Conservation (phyloP, 2,329 filamentous ascomycete genomes). For the Ascochyta clinopodiicola region DNA sequence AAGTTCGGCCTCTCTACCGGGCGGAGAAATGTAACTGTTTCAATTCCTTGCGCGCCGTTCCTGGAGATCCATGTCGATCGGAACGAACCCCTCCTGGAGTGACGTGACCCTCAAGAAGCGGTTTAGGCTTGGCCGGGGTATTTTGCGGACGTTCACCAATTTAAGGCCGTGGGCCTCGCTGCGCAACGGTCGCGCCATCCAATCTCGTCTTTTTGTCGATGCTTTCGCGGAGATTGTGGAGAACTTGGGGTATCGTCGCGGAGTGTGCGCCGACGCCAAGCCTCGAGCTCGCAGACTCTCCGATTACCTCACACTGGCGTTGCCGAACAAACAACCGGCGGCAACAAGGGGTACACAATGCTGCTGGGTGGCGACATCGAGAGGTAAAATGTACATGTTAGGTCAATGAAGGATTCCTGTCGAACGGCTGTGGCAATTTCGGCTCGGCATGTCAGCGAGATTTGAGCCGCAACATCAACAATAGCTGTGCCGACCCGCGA, state of each 20-base stretch:
- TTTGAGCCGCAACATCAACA: background rate
- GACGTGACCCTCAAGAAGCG: slow-evolving; percentile 11
- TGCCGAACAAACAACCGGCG: background rate
- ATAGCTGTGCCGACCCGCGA: background rate
- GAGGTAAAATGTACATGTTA: background rate
- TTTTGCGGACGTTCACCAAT: slow-evolving; percentile 2
- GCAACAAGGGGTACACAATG: background rate
- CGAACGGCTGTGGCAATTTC: background rate
- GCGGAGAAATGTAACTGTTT: slow-evolving; percentile 28
- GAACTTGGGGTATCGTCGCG: slow-evolving; percentile 14
- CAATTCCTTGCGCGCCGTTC: slow-evolving; percentile 12
- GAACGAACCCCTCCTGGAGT: slow-evolving; percentile 11
- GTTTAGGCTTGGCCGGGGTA: slow-evolving; percentile 1
- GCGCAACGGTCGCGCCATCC: slow-evolving; percentile 11
- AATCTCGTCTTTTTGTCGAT: slow-evolving; percentile 1
- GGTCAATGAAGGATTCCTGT: background rate
- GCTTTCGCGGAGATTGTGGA: slow-evolving; percentile 19
- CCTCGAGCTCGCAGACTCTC: slow-evolving; percentile 7
- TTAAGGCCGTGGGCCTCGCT: slow-evolving; percentile 3
- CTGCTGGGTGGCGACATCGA: background rate
- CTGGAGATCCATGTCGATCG: slow-evolving; percentile 17
- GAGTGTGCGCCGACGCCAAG: slow-evolving; percentile 12
- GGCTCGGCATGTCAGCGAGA: background rate
- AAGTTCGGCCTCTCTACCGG: slow-evolving; percentile 19
- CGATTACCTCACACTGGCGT: background rate